These are phyloP conservation scores for Agarophyton chilense DNA, from an alignment of 23 red algal genomes.

Conservation along the genomic window DNA sequence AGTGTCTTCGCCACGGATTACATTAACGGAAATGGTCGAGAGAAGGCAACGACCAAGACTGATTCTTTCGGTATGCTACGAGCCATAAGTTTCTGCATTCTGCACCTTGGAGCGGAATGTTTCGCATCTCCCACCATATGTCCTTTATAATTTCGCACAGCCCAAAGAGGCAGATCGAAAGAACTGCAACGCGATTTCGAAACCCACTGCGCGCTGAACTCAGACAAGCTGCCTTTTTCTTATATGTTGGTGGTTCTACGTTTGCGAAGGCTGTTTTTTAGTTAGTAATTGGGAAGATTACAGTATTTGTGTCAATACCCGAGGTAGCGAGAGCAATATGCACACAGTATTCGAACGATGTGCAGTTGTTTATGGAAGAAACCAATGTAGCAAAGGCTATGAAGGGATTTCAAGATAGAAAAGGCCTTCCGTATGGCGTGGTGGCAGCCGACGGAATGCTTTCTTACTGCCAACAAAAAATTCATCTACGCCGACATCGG, in stretches of 20 bases:
- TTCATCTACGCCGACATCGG: conserved; percentile 32
- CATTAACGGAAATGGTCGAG: background rate
- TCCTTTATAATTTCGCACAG: background rate
- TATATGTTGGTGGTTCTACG: background rate
- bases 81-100: background rate
- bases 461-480: background rate
- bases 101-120: background rate
- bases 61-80: background rate
- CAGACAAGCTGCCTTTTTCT: background rate
- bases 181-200: background rate
- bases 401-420: background rate
- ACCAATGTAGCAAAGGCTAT: background rate
- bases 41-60: background rate
- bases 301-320: background rate
- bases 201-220: background rate
- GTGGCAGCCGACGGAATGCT: background rate
- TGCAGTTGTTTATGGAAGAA: background rate
- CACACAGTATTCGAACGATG: background rate
- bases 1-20: no score
- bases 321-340: background rate
- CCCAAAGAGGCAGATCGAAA: background rate
- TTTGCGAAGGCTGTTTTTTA: background rate
- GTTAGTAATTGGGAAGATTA: background rate
- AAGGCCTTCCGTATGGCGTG: background rate
- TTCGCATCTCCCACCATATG: background rate